Percentiles rank a stretch among this genome's conserved stretches.
These are phyloP conservation scores for Myrica gale DNA, from an alignment of 306 rosid species.

Conservation along the genomic window DNA sequence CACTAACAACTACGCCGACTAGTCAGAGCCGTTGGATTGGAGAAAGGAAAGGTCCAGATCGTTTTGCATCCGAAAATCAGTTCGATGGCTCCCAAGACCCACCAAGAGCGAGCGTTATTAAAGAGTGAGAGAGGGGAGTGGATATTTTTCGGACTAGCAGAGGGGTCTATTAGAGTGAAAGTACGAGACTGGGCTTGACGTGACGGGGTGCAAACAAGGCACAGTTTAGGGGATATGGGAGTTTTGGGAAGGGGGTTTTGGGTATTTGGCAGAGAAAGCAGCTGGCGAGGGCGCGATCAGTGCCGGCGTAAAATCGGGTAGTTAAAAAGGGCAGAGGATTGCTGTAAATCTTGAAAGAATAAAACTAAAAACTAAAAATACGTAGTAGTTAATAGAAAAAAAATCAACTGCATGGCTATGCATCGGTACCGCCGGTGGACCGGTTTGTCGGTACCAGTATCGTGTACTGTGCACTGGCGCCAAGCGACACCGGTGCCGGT, in stretches of 20 bases:
- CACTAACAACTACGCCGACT: constrained; percentile 39
- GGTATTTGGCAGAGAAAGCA: not conserved
- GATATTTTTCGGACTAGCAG: constrained; percentile 15
- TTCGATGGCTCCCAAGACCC: constrained; percentile 25
- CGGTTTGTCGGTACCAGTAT: no score
- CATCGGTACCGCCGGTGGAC: no score
- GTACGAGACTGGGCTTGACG: constrained; percentile 15
- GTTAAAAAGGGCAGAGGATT: not conserved
- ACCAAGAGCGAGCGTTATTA: not conserved
- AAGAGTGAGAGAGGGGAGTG: constrained; percentile 4
- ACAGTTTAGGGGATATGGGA: not conserved
- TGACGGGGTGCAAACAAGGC: not conserved
- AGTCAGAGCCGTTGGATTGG: constrained; percentile 42
- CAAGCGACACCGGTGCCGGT: no score
- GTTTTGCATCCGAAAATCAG: not conserved
- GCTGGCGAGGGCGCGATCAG: no score
- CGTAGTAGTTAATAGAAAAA: no score
- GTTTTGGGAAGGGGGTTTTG: not conserved
- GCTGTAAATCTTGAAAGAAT: not conserved
- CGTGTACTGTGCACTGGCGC: no score
- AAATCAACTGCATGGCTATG: no score
- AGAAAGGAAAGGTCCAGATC: constrained; percentile 35
- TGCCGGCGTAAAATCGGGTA: not conserved
- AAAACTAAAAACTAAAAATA: not conserved
- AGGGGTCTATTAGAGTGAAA: not conserved